Evolutionary conservation across 345 rosid genomes (phyloP), one percentile per base, ranked within the genome.

Genomic region (Rhizophora mangle): DNA sequence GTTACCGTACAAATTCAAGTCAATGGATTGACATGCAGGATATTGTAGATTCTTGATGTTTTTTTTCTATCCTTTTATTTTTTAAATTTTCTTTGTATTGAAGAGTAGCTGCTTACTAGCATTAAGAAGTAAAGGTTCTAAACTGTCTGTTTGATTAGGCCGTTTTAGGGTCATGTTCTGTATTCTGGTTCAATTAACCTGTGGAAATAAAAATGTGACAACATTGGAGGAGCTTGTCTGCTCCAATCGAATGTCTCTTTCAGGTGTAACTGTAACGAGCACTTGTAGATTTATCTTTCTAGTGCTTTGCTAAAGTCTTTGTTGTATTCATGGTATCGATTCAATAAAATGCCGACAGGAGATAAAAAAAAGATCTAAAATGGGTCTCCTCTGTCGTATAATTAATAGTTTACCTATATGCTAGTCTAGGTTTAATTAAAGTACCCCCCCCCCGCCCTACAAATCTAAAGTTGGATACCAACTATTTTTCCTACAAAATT

Each of bases 111-210:
- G 63, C 64, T 29, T 32, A 32, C 54, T 51, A 52, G 57, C 57
- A 62, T 53, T 53, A 63, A 18, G 67, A 49, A 37, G 46, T 66
- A 71, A 73, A 53, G 70, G 32, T 53, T 9, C 2, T 5, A 62
- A 66, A 63, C 52, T 52, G 49, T 62, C 60, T 43, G 80, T 67
- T 75, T 54, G 76, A 82, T 59, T 72, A 72, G 82, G 82, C 76
- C 64, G 74, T 73, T 64, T 82, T 39, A 60, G 55, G 39, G 74
- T 60, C 60, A 54, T 73, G 79, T 46, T 74, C 65, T 74, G 77
- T 73, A 57, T 19, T 72, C 65, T 70, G 82, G 67, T 76, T 58
- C 72, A 61, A 49, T 58, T 69, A 73, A 65, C 19, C 59, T 65
- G 60, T 72, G 34, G 73, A 70, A 78, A 73, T 34, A 59, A 62